Conservation (phyloP, 2,329 filamentous ascomycete species). For the Tolypocladium ophioglossoides region DNA sequence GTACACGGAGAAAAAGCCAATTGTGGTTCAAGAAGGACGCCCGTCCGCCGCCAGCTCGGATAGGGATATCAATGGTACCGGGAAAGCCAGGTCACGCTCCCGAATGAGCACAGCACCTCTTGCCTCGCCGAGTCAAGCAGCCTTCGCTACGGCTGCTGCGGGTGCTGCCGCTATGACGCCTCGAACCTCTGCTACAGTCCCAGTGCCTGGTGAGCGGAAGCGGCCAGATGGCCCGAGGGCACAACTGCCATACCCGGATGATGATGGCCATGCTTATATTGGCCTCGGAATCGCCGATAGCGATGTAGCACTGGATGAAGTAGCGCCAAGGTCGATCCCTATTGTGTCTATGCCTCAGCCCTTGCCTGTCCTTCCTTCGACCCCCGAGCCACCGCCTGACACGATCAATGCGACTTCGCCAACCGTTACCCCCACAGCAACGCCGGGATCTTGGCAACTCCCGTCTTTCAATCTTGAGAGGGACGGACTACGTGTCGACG, state of each 20-base stretch:
- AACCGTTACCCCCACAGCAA: conserved; percentile 3
- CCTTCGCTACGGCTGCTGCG: conserved; percentile 1
- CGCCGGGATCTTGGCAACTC: conserved; percentile 32
- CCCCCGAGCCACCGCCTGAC: background rate
- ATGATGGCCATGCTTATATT: conserved; percentile 15
- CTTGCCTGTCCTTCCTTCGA: background rate
- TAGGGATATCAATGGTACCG: conserved; percentile 9
- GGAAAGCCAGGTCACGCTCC: conserved; percentile 20
- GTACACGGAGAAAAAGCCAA: conserved; percentile 21
- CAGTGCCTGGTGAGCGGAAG: conserved; percentile 11
- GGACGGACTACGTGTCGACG: conserved; percentile 22
- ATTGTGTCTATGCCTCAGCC: conserved; percentile 14
- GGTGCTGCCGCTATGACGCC: conserved; percentile 8
- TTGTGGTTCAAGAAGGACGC: conserved; percentile 24
- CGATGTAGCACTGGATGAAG: background rate
- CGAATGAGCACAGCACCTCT: conserved; percentile 22
- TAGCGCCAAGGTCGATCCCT: background rate
- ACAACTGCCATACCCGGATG: conserved; percentile 27
- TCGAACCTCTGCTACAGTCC: conserved; percentile 20
- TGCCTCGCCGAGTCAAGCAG: conserved; percentile 17
- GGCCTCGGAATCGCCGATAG: conserved; percentile 12
- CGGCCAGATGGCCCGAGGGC: conserved; percentile 12
- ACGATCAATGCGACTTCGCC: background rate
- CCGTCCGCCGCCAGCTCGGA: conserved; percentile 11
- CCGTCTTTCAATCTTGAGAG: conserved; percentile 31